A percentile compares a stretch with the other conserved stretches of the same genome.
These are phyloP conservation scores for Populus simonii DNA, from an alignment of 345 rosid genomes.

Conservation along the genomic window DNA sequence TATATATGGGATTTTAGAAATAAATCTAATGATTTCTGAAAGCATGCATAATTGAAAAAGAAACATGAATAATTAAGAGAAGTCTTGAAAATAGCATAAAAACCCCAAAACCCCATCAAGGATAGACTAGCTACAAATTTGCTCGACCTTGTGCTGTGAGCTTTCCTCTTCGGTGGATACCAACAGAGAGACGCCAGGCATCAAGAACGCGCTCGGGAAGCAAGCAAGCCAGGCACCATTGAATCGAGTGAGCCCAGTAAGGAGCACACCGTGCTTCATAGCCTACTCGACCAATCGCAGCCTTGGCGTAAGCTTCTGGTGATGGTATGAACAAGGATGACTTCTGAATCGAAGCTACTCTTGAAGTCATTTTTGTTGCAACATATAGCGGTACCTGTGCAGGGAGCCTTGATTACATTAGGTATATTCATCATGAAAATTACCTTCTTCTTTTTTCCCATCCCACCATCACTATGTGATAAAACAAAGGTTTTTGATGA, in stretches of 20 bases:
- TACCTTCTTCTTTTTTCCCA: no score
- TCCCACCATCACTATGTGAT: no score
- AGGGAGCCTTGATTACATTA: neutral
- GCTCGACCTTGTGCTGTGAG: neutral
- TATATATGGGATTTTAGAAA: neutral
- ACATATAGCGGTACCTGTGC: conserved; percentile 71
- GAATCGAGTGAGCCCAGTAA: conserved; percentile 73
- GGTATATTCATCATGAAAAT: neutral
- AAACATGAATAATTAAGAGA: no score
- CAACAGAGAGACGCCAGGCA: conserved; percentile 79
- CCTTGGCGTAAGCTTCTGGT: conserved; percentile 53
- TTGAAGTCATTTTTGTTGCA: conserved; percentile 70
- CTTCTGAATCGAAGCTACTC: conserved; percentile 47
- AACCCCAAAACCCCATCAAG: neutral
- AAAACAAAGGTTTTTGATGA: no score
- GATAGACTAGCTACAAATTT: no score
- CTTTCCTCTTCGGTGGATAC: conserved; percentile 43
- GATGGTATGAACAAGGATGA: conserved; percentile 57
- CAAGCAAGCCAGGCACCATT: conserved; percentile 57
- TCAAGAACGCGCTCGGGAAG: conserved; percentile 55
- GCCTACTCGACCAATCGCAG: conserved; percentile 56
- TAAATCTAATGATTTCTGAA: neutral
- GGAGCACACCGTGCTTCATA: conserved; percentile 65
- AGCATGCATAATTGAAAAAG: neutral
- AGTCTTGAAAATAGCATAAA: no score